Percentiles rank a stretch among this genome's conserved stretches.
phyloP scores from a whole-genome alignment of 768 basidiomycete genomes.

The Exsudoporus frostii region DNA sequence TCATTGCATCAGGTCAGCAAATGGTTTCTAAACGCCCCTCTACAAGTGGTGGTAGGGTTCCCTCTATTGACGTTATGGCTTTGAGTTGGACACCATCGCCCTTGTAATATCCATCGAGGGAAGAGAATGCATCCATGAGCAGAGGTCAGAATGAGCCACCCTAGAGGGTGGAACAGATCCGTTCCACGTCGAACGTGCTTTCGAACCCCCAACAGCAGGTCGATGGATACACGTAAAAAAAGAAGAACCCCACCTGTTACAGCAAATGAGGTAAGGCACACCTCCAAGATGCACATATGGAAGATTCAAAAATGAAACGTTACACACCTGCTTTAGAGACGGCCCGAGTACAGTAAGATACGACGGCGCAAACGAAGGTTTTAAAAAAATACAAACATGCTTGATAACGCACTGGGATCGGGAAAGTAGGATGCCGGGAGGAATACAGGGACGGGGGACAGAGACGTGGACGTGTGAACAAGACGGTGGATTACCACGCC shows the following conservation, averaged over 20 bases:
- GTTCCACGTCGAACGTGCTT: not conserved
- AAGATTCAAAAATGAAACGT: not conserved
- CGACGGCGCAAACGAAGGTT: too few relatives aligned
- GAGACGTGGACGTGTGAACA: not conserved
- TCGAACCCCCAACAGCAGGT: not conserved
- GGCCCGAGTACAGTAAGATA: not conserved
- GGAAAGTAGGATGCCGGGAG: not conserved
- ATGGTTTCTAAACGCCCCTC: too few relatives aligned
- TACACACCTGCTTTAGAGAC: not conserved
- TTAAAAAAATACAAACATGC: not conserved
- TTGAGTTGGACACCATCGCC: too few relatives aligned
- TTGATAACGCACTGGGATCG: not conserved
- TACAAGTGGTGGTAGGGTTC: too few relatives aligned
- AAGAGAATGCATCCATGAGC: not conserved
- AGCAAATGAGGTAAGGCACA: not conserved
- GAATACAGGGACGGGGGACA: not conserved
- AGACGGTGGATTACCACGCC: not conserved
- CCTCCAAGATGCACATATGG: not conserved
- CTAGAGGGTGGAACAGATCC: slow-evolving; percentile 1
- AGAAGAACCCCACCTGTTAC: not conserved
- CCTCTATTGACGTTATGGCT: too few relatives aligned
- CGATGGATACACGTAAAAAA: slow-evolving; percentile 6
- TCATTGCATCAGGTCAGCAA: too few relatives aligned
- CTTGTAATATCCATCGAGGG: not conserved
- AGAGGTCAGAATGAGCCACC: not conserved